phyloP scores from a whole-genome alignment of 164 flowering plant genomes.

The Vitis vinifera region ASM3070453v1 NC_081821.1:2550501-2551000 shows the following conservation, averaged over 20 bases:
- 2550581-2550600: too few relatives aligned
- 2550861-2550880: constrained; percentile 19
- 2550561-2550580: too few relatives aligned
- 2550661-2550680: too few relatives aligned
- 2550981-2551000: constrained; percentile 1
- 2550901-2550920: constrained; percentile 17
- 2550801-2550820: constrained; percentile 13
- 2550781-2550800: constrained; percentile 3
- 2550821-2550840: constrained; percentile 14
- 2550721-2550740: constrained; percentile 10
- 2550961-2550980: constrained; percentile 5
- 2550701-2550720: too few relatives aligned
- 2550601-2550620: too few relatives aligned
- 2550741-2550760: constrained; percentile 17
- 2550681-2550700: too few relatives aligned
- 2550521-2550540: neutral
- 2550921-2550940: constrained; percentile 9
- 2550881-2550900: neutral
- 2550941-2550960: constrained; percentile 12
- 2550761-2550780: constrained; percentile 8
- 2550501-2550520: neutral
- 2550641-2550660: too few relatives aligned
- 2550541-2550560: too few relatives aligned
- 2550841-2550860: constrained; percentile 16
- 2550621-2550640: too few relatives aligned